Base-by-base conservation (phyloP, 139 green algal genomes). In the Chlamydomonas sphaeroides region DNA sequence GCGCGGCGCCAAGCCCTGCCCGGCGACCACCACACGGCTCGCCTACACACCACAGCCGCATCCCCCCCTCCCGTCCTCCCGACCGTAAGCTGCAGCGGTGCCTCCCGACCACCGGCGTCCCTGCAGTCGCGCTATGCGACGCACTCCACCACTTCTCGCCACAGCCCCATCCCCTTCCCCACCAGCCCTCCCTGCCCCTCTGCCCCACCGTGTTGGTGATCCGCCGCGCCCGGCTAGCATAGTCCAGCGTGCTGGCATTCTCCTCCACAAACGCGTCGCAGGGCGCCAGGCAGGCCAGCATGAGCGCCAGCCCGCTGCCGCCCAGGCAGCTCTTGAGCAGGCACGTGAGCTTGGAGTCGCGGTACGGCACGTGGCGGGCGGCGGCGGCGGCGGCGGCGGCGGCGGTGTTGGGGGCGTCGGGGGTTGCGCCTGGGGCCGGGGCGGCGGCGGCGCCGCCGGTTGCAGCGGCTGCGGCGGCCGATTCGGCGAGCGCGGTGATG, bases 221-320 rank as follows among this genome's bases (percentile, higher is more conserved):
- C 32, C 73, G 45, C 42, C 71, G 69, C 0, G 90, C 90, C 26
- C 78, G 41, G 0, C 76, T 62, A 28, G 90, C 88, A 59, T 93
- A 93, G 63, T 93, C 90, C n/a, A 93, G 81, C 17, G 90, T 93
- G 84, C 48, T 84, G 1, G 90, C 39, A 78, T 90, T 93, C 75
- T 93, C 90, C 63, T 89, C 85, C n/a, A 76, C 10, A 26, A 73
- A 86, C 5, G 45, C 23, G 56, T 91, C 86, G 0, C 68, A 59
- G 4, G 87, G 84, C 5, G 85, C 56, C 1, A 92, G n/a, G 81
- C 90, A 93, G 2, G 88, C 88, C 36, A 94, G 68, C 90, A 93
- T 90, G 62, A 79, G 63, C 42, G 90, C 90, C 56, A 91, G 56
- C 18, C 63, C 66, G 84, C 57, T 89, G 79, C 90, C 90, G 23